Evolutionary conservation across 2,329 filamentous ascomycete genomes (phyloP).

Genomic region (Xylaria hypoxylon): DNA sequence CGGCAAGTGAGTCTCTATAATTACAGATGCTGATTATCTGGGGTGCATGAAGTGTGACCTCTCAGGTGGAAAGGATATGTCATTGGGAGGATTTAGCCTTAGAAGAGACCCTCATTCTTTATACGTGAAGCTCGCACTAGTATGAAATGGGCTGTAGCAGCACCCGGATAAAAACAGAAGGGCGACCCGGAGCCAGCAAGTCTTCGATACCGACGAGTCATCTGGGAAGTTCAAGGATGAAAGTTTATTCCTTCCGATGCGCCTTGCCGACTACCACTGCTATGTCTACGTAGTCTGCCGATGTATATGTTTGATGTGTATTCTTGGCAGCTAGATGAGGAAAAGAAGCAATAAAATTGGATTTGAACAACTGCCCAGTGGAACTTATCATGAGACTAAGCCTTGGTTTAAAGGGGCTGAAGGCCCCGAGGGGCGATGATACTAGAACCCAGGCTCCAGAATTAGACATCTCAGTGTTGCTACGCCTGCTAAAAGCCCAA

Average conservation of each 20-base stretch:
- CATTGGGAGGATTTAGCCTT: slow-evolving; percentile 46
- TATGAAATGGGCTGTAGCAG: slow-evolving; percentile 17
- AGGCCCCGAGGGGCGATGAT: slow-evolving; percentile 5
- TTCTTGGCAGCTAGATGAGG: slow-evolving; percentile 36
- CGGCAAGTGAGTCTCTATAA: slow-evolving; percentile 19
- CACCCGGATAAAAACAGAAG: slow-evolving; percentile 37
- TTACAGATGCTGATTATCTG: slow-evolving; percentile 38
- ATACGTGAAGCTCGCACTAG: slow-evolving; percentile 12
- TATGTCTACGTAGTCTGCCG: slow-evolving; percentile 30
- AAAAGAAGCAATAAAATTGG: slow-evolving; percentile 30
- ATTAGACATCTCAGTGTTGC: not conserved
- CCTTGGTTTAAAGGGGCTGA: slow-evolving; percentile 31
- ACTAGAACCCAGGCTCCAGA: not conserved
- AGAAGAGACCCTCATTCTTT: slow-evolving; percentile 34
- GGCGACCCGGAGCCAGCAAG: slow-evolving; percentile 16
- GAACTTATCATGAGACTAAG: not conserved
- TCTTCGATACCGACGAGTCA: slow-evolving; percentile 23
- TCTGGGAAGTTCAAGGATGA: slow-evolving; percentile 19
- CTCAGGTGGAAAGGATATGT: slow-evolving; percentile 35
- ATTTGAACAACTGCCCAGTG: slow-evolving; percentile 1
- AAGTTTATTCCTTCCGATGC: slow-evolving; percentile 33
- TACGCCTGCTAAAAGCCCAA: not conserved
- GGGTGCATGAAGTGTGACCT: slow-evolving; percentile 42
- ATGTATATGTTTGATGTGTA: slow-evolving; percentile 10
- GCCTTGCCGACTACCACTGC: slow-evolving; percentile 36